Conservation (phyloP, 306 rosid species). For the Vigna angularis region DNA sequence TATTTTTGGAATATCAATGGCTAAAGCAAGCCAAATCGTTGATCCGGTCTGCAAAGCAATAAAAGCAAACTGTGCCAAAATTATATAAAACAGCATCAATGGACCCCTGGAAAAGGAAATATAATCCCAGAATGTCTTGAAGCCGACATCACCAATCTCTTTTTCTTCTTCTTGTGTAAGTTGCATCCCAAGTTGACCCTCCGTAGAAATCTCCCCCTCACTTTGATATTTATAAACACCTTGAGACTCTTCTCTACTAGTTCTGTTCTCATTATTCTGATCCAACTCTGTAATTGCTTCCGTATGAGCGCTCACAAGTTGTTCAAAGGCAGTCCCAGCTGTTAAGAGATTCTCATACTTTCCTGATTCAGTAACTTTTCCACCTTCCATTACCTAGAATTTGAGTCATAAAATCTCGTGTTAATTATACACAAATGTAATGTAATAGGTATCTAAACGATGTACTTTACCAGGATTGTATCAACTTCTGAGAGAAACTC, state of each 20-base stretch:
- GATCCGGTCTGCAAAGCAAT: conserved; percentile 59
- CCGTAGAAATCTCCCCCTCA: conserved; percentile 48
- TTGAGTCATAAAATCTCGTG: conserved; percentile 1
- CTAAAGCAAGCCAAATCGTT: conserved; percentile 78
- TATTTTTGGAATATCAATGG: conserved; percentile 59
- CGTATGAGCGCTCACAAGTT: conserved; percentile 81
- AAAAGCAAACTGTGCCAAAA: conserved; percentile 51
- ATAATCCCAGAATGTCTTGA: conserved; percentile 76
- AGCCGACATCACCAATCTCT: conserved; percentile 69
- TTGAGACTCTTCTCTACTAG: conserved; percentile 39
- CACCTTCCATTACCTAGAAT: conserved; percentile 74
- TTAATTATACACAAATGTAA: background rate
- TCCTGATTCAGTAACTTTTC: conserved; percentile 70
- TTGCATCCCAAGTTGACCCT: conserved; percentile 52
- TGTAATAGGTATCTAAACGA: background rate
- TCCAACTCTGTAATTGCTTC: conserved; percentile 55
- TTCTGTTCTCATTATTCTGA: conserved; percentile 42
- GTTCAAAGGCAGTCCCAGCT: conserved; percentile 74
- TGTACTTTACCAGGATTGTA: conserved; percentile 61
- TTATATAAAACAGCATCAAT: conserved; percentile 41
- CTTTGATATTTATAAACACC: conserved; percentile 42
- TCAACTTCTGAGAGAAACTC: conserved; percentile 77
- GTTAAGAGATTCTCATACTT: conserved; percentile 67
- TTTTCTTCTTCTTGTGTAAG: conserved; percentile 81
- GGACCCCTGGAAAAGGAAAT: conserved; percentile 53